Percentiles rank a stretch among this genome's conserved stretches.
phyloP scores from a whole-genome alignment of 2,329 filamentous ascomycete genomes.

The Fusarium citri region DNA sequence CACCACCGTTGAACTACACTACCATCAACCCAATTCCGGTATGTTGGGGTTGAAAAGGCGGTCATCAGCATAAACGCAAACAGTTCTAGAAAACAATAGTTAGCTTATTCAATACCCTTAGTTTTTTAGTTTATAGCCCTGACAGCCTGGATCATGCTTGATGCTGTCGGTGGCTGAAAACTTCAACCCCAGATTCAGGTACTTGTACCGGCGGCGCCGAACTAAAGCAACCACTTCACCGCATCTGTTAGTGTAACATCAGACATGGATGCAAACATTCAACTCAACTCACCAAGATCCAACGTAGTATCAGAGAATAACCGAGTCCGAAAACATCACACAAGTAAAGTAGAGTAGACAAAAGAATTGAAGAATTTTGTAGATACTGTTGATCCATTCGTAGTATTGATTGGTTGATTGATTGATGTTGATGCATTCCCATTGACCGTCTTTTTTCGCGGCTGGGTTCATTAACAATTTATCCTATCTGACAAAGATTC shows the following conservation, averaged over 20 bases:
- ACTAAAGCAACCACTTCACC: conserved; percentile 36
- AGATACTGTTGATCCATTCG: conserved; percentile 37
- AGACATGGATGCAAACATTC: background rate
- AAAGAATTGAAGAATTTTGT: background rate
- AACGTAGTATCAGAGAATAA: background rate
- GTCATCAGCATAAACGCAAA: background rate
- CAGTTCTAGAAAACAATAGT: conserved; percentile 14
- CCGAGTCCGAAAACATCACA: background rate
- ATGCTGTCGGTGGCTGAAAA: conserved; percentile 26
- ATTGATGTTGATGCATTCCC: conserved; percentile 4
- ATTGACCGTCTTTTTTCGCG: conserved; percentile 29
- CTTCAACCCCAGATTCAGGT: conserved; percentile 29
- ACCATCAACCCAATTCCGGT: conserved; percentile 6
- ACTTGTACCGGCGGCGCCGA: conserved; percentile 16
- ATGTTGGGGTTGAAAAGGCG: background rate
- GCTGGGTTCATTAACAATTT: conserved; percentile 42
- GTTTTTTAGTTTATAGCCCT: background rate
- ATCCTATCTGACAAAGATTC: conserved; percentile 31
- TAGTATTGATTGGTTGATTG: background rate
- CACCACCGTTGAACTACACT: background rate
- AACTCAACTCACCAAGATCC: background rate
- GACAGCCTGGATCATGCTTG: conserved; percentile 5
- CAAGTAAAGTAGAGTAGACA: background rate
- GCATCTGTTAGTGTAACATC: conserved; percentile 1
- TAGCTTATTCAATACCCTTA: background rate